These are phyloP conservation scores for Zea luxurians DNA, from an alignment of 176 grass and related monocot species.

Conservation along the genomic window DNA sequence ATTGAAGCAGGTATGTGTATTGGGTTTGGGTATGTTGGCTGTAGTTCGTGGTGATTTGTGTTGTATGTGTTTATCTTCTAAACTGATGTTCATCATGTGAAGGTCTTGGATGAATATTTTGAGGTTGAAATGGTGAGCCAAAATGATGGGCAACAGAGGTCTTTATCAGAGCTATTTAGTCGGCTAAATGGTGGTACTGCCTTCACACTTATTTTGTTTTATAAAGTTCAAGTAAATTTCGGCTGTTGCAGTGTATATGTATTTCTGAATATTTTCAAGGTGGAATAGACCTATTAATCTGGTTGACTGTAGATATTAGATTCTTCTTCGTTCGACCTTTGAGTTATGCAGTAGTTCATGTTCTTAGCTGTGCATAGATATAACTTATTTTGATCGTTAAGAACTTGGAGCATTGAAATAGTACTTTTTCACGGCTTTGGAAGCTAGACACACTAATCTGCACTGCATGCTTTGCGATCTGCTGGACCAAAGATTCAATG, in stretches of 20 bases:
- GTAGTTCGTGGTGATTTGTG: conserved; percentile 8
- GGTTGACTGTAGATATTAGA: conserved; percentile 1
- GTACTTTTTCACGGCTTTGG: not conserved
- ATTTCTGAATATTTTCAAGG: conserved; percentile 11
- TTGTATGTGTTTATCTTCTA: conserved; percentile 28
- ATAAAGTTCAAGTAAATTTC: conserved; percentile 11
- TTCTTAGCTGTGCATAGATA: not conserved
- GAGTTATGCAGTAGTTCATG: conserved; percentile 8
- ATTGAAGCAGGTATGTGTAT: conserved; percentile 90
- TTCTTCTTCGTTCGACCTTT: conserved; percentile 17
- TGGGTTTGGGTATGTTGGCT: conserved; percentile 50
- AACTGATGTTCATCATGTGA: conserved; percentile 35
- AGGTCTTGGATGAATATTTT: conserved; percentile 85
- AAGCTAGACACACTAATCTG: not conserved
- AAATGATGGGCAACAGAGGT: conserved; percentile 44
- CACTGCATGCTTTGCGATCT: not conserved
- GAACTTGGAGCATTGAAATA: conserved; percentile 5
- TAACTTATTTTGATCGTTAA: conserved; percentile 4
- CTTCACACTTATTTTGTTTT: conserved; percentile 24
- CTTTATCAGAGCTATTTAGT: conserved; percentile 57
- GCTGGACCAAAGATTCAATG: conserved; percentile 18
- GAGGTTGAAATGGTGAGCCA: conserved; percentile 44
- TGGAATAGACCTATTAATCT: not conserved
- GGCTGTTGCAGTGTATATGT: not conserved
- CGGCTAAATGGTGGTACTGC: conserved; percentile 80